Base-by-base conservation (phyloP, 768 basidiomycete genomes). In the Neoboletus magnificus region DNA sequence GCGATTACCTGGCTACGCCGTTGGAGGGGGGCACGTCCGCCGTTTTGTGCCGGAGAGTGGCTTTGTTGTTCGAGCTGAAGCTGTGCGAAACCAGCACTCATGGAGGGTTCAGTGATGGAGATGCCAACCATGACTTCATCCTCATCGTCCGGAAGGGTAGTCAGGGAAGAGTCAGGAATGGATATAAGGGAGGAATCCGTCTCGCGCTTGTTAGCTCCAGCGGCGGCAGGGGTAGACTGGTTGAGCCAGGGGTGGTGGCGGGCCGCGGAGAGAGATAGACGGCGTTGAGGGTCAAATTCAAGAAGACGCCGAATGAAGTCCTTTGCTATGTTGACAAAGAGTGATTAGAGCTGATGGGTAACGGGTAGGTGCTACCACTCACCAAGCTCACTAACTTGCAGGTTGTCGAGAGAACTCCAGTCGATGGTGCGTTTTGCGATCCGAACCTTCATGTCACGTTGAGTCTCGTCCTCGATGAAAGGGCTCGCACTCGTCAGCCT, bases 401-500 rank as follows among this genome's bases (percentile, higher is more conserved):
- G 47, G 0, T 68, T 58, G 0, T 66, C 55, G 16, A 93, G 77
- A 18, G 71, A 62, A 1, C 63, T 56, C 84, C 87, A 89, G 55
- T 93, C 86, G 37, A 92, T 80, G 4, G 52, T 68, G 4, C 89
- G 83, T 22, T 73, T 72, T 4, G 74, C 66, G 48, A 91, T 85
- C 7, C 87, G 82, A 45, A 80, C 73, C 46, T 82, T 81, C 39
- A 94, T 75, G 50, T 85, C 83, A 3, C 75, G 71, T 27, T 79
- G 75, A 37, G 72, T 73, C n/a, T 83, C 83, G 35, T 91, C 83
- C 59, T 94, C 91, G 35, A 87, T 76, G 73, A 98, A 96, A 0
- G 94, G 93, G 33, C 79, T 83, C 0, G 83, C 66, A 66, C 89
- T 87, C 0, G 89, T 86, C 40, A 94, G 70, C 89, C 89, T 91